These are phyloP conservation scores for Aspergillus sp. DNA, from an alignment of 2,329 filamentous ascomycete genomes.

Conservation along the genomic window DNA sequence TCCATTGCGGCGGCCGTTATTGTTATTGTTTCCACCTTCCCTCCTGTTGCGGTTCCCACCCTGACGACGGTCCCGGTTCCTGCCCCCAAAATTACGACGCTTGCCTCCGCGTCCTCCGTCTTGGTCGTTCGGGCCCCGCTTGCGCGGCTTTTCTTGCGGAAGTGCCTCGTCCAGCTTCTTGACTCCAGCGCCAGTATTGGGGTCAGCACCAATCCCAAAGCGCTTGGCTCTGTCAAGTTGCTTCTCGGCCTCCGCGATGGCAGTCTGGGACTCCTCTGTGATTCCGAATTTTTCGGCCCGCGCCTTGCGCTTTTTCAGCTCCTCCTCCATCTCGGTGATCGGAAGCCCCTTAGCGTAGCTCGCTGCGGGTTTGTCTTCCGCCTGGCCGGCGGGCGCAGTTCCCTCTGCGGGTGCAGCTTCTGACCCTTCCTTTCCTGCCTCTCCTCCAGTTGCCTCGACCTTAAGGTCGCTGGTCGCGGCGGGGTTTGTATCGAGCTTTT, in stretches of 20 bases:
- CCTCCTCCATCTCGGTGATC: constrained; percentile 37
- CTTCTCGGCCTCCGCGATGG: constrained; percentile 36
- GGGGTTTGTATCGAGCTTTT: constrained; percentile 30
- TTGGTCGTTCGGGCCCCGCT: constrained; percentile 33
- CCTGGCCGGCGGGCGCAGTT: constrained; percentile 10
- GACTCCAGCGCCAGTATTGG: constrained; percentile 17
- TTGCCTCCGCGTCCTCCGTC: constrained; percentile 35
- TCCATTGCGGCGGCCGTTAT: constrained; percentile 3
- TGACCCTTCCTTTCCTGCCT: constrained; percentile 6
- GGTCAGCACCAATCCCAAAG: constrained; percentile 31
- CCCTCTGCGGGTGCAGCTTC: constrained; percentile 9
- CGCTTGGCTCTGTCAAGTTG: constrained; percentile 40
- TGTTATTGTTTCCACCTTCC: constrained; percentile 13
- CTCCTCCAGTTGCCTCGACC: constrained; percentile 21
- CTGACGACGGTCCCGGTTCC: constrained; percentile 18
- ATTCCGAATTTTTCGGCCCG: constrained; percentile 44
- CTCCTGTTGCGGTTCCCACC: constrained; percentile 17
- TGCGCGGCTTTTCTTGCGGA: constrained; percentile 33
- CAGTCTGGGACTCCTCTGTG: constrained; percentile 32
- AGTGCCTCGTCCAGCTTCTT: constrained; percentile 41
- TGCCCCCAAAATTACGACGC: constrained; percentile 30
- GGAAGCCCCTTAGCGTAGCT: constrained; percentile 37
- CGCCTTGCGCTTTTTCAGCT: constrained; percentile 41
- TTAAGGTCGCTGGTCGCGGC: constrained; percentile 32
- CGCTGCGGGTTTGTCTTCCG: constrained; percentile 27